A percentile compares a stretch with the other conserved stretches of the same genome.
phyloP scores from a whole-genome alignment of 1,284 basidiomycete genomes.

The Sanguinoderma infundibulare region DNA sequence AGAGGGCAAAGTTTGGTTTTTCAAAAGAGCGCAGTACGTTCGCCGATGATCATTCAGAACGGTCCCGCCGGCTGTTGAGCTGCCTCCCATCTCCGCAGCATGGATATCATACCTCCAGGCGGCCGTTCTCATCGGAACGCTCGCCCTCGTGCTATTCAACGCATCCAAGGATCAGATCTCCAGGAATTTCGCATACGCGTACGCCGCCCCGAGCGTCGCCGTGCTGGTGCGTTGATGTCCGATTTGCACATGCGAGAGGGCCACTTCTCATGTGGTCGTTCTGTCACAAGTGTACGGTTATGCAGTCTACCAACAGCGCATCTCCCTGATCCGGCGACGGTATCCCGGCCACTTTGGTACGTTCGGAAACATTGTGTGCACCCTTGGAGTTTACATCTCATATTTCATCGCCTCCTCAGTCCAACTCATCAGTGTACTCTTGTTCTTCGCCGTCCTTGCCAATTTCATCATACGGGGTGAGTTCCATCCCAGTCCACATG shows the following conservation, averaged over 20 bases:
- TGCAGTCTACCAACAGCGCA: slow-evolving; percentile 84
- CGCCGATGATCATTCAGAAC: neutral
- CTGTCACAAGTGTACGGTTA: slow-evolving; percentile 82
- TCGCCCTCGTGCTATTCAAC: slow-evolving; percentile 90
- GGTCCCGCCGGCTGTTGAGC: neutral
- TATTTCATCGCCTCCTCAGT: slow-evolving; percentile 50
- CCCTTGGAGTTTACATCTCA: neutral
- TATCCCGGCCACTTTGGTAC: slow-evolving; percentile 92
- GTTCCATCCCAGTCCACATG: slow-evolving; percentile 22
- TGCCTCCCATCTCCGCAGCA: slow-evolving; percentile 47
- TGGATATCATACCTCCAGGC: slow-evolving; percentile 94
- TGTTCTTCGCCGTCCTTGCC: slow-evolving; percentile 84
- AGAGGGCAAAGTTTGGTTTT: slow-evolving; percentile 98
- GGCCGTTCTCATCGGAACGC: slow-evolving; percentile 83
- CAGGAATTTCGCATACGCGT: slow-evolving; percentile 82
- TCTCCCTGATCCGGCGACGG: slow-evolving; percentile 89
- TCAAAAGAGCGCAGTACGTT: slow-evolving; percentile 90
- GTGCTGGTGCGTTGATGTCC: slow-evolving; percentile 53
- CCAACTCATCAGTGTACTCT: slow-evolving; percentile 73
- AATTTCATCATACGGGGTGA: slow-evolving; percentile 88
- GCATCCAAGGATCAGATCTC: slow-evolving; percentile 79
- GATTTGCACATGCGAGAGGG: neutral
- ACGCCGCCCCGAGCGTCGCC: slow-evolving; percentile 78
- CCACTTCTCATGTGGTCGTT: neutral
- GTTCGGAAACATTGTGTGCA: slow-evolving; percentile 27